Evolutionary conservation across 164 flowering plant species (phyloP), one percentile per base, ranked within the genome.

Genomic region (Litsea cubeba): DNA sequence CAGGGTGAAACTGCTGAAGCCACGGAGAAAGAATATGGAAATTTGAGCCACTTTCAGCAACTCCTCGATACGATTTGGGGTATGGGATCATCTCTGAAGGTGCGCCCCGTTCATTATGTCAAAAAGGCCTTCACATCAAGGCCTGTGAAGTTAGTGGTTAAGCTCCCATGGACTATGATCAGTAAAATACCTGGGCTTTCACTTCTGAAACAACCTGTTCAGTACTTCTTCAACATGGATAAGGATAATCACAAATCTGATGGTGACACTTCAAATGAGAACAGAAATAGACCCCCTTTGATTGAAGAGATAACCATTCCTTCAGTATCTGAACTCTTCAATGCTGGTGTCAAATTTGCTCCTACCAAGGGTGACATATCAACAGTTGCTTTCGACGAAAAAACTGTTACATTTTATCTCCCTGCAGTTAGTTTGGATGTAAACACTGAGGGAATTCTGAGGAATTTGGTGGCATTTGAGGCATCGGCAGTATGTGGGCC

Each of bases 401-500:
- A 67, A 15, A 81, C 83, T 0, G n/a, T 2, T 3, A 78, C 76
- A 3, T 64, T 78, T 10, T 22, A 73, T 64, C 82, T 87, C 25
- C 87, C 90, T 1, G 24, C 69, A 5, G 32, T 84, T 5, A 79
- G 69, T 20, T 24, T 92, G 54, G 89, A 90, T 40, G 78, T 80
- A 0, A 82, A 88, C 74, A 69, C 90, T 0, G 90, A 88, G 75
- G 87, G 86, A 2, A 50, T 88, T 0, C n/a, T 92, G 68, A 77
- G 97, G 78, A 82, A 82, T 40, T 65, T 80, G 54, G 82, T 80
- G 11, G 82, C 82, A 18, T 77, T 71, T 46, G 82, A 80, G 35
- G 73, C 79, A 2, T 57, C 77, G n/a, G 22, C 50, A 0, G 76
- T 72, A 32, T 69, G 72, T 11, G 82, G 79, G 49, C 75, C 79